Conservation (phyloP, 371 early-diverging fungal species). For the Mucor saturninus region DNA sequence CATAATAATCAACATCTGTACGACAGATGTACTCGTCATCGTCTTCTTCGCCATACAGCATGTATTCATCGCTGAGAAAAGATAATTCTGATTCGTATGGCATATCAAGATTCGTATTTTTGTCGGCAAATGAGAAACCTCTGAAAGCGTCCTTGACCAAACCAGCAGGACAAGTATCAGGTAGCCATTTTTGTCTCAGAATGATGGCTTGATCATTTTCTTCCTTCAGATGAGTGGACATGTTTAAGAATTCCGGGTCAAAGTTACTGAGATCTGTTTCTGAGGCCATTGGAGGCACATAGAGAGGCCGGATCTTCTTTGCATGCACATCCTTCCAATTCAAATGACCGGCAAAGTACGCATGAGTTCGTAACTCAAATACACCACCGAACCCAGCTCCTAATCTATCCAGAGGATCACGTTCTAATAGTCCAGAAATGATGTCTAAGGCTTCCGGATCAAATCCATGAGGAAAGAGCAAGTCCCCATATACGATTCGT, state of each 20-base stretch:
- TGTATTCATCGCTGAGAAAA: slow-evolving; percentile 11
- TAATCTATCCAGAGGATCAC: slow-evolving; percentile 67
- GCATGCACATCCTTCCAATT: slow-evolving; percentile 78
- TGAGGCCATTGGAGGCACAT: slow-evolving; percentile 48
- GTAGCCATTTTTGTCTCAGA: neutral
- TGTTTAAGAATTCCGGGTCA: slow-evolving; percentile 58
- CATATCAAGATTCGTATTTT: neutral
- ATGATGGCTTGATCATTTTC: no score
- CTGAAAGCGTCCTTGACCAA: slow-evolving; percentile 8
- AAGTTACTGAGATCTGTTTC: slow-evolving; percentile 66
- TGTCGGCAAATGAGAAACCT: slow-evolving; percentile 25
- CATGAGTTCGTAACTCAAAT: slow-evolving; percentile 67
- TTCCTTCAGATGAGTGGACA: slow-evolving; percentile 22
- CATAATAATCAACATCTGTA: slow-evolving; percentile 2
- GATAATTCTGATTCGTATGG: slow-evolving; percentile 21
- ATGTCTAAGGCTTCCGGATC: slow-evolving; percentile 59
- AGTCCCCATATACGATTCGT: slow-evolving; percentile 71
- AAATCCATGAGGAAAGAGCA: slow-evolving; percentile 67
- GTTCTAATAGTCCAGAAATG: slow-evolving; percentile 65
- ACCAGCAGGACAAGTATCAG: slow-evolving; percentile 19
- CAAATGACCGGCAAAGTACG: slow-evolving; percentile 64
- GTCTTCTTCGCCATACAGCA: slow-evolving; percentile 14
- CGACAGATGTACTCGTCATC: neutral
- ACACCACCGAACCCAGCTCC: slow-evolving; percentile 62
- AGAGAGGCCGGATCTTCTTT: slow-evolving; percentile 67